phyloP scores from a whole-genome alignment of 495 filamentous ascomycete genomes.

The Neurospora sp. region DNA sequence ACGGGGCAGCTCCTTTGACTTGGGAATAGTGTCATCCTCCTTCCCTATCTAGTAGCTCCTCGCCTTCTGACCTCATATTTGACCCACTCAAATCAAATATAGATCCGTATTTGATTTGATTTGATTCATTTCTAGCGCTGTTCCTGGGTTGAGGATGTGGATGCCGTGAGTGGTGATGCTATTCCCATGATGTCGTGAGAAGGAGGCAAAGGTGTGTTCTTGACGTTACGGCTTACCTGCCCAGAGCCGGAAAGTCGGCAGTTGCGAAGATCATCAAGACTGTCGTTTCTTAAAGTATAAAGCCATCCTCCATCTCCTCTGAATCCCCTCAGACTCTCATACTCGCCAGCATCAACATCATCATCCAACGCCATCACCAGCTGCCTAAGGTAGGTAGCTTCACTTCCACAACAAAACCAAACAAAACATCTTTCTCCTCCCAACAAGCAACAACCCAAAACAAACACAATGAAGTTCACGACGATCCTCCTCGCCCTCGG shows the following conservation, averaged over 20 bases:
- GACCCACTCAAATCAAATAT: too few species aligned
- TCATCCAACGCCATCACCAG: neutral
- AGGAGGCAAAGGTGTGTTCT: neutral
- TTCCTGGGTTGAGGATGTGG: neutral
- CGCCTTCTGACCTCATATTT: too few species aligned
- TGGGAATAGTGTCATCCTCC: too few species aligned
- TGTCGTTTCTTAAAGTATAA: neutral
- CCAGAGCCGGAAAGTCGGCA: neutral
- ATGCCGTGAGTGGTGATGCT: neutral
- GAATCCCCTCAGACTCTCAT: neutral
- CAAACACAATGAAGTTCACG: conserved; percentile 12
- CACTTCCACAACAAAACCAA: neutral
- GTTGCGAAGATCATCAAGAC: neutral
- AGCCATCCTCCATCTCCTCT: neutral
- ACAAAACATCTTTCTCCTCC: neutral
- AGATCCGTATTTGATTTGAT: neutral
- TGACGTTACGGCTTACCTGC: neutral
- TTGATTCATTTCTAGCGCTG: too few species aligned
- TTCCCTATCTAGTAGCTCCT: too few species aligned
- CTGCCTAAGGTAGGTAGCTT: neutral
- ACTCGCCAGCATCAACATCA: neutral
- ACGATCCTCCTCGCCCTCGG: conserved; percentile 3
- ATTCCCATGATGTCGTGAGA: too few species aligned
- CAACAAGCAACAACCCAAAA: neutral
- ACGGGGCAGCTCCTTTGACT: too few species aligned